phyloP scores from a whole-genome alignment of 257 asterid species.

The Striga asiatica region DNA sequence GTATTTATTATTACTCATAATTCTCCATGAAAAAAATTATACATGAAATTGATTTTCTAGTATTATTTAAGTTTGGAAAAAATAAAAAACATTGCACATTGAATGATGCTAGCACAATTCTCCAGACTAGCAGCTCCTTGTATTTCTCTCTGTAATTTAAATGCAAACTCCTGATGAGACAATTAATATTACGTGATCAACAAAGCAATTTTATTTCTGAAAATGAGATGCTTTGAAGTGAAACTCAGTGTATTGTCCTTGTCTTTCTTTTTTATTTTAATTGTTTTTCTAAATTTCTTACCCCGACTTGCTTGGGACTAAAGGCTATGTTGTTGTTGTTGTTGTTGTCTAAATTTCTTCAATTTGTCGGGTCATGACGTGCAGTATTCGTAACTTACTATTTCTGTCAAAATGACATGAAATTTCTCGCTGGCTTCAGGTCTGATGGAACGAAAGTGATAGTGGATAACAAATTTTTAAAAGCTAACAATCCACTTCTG shows the following conservation, averaged over 20 bases:
- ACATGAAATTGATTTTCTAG: not conserved
- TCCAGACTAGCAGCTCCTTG: too few species aligned
- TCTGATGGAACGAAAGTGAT: constrained; percentile 70
- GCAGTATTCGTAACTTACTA: too few species aligned
- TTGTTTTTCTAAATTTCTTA: too few species aligned
- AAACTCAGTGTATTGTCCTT: not conserved
- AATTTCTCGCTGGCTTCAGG: constrained; percentile 37
- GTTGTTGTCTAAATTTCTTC: too few species aligned
- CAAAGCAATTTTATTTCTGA: not conserved
- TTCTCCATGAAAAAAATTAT: not conserved
- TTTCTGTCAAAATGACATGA: constrained; percentile 7
- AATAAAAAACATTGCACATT: too few species aligned
- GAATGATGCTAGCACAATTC: too few species aligned
- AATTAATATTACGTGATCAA: not conserved
- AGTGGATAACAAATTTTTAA: constrained; percentile 84
- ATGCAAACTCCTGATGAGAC: too few species aligned
- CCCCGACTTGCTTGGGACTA: too few species aligned
- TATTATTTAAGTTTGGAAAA: not conserved
- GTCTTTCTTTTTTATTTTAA: not conserved
- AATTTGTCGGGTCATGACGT: not conserved
- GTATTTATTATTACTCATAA: too few species aligned
- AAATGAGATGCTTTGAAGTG: not conserved
- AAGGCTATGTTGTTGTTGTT: too few species aligned
- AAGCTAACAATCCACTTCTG: constrained; percentile 72
- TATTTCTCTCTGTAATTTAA: too few species aligned